Evolutionary conservation across 2,329 filamentous ascomycete genomes (phyloP), one percentile per base, ranked within the genome.

Genomic region (Allantophomopsis cytisporea): DNA sequence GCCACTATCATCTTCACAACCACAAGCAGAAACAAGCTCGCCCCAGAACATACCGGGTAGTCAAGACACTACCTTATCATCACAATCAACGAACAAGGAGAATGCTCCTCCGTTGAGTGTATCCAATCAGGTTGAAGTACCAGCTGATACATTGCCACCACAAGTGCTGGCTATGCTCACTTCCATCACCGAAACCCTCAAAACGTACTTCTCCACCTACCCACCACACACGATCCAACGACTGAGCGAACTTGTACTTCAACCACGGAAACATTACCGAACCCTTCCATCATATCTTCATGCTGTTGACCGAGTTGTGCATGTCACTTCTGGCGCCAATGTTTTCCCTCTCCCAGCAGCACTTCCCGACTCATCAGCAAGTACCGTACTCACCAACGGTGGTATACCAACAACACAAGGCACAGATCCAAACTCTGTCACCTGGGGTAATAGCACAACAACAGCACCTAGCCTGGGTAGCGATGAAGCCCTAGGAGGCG

Each of bases 191-290:
- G 59, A 60, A 5, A 76, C 79, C 13, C 65, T 94, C 31, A 66
- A 61, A 37, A 67, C 65, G 2, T 73, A 71, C 47, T 98, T 98
- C 59, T 56, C 73, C 16, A 64, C 67, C 3, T 73, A 83, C 50
- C 89, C 91, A 1, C 91, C 91, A 0, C 86, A 96, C 57, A 96
- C 91, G 3, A 73, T 95, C 45, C 91, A 98, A 61, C 82, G 91
- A 31, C 72, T 98, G 16, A 77, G 87, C 16, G 91, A 98, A 65
- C 78, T 96, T 21, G 66, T 94, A 4, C 67, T 94, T 30, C 62
- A 69, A 18, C 91, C 91, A 1, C 80, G 68, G 43, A 69, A 71
- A 40, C 83, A 94, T 60, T 95, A 96, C 64, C 76, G 73, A 44
- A 82, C 78, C 39, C 70, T 96, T 2, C 76, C 84, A 1, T 73